Conservation (phyloP, 495 filamentous ascomycete species). For the Glutinoglossum americanum region DNA sequence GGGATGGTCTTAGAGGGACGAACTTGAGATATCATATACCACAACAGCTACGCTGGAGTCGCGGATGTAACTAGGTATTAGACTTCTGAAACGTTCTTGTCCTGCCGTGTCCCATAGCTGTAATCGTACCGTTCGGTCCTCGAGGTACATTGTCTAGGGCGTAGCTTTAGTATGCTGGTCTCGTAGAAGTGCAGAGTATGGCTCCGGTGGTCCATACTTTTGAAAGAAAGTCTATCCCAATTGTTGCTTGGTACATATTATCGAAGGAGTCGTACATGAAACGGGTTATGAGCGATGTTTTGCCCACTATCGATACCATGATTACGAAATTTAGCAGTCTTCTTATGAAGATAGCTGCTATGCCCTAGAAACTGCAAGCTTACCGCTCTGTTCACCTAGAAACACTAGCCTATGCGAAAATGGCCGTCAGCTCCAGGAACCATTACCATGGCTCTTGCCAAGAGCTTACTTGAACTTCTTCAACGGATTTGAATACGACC, state of each 20-base stretch:
- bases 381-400: slow-evolving; percentile 95
- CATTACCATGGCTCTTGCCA: neutral
- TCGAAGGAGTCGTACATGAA: slow-evolving; percentile 99
- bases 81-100: slow-evolving; percentile 85
- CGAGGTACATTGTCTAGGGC: slow-evolving; percentile 88
- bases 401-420: slow-evolving; percentile 60
- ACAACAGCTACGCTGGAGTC: slow-evolving; percentile 94
- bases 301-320: slow-evolving; percentile 45
- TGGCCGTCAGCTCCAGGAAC: slow-evolving; percentile 7
- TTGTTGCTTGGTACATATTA: slow-evolving; percentile 98
- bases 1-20: slow-evolving; percentile 4
- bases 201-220: slow-evolving; percentile 36
- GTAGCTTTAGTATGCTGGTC: slow-evolving; percentile 7
- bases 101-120: slow-evolving; percentile 98
- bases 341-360: slow-evolving; percentile 5
- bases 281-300: slow-evolving; percentile 93
- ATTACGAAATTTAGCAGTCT: slow-evolving; percentile 3
- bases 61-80: slow-evolving; percentile 96
- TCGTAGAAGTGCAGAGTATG: neutral
- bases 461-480: slow-evolving; percentile 93
- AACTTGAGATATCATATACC: slow-evolving; percentile 93
- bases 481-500: slow-evolving; percentile 93
- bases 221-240: slow-evolving; percentile 97
- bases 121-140: slow-evolving; percentile 90
- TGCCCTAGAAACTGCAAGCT: neutral